Evolutionary conservation across 805 yeast genomes (phyloP), one percentile per base, ranked within the genome.

Genomic region (Nakazawaea holstii): DNA sequence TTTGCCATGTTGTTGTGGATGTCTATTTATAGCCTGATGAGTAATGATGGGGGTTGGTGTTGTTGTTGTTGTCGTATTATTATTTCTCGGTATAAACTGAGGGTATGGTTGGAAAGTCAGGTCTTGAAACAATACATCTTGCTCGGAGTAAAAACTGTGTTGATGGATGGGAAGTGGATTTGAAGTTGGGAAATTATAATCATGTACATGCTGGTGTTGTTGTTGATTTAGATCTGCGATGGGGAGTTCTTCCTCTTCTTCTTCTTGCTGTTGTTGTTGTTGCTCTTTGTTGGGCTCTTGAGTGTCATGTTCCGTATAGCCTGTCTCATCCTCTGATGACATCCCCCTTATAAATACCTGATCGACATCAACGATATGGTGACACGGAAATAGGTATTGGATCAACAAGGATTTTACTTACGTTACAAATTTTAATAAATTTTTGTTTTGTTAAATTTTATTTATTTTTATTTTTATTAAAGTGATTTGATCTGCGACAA

Each of bases 311-410:
- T 10, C 27, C 7, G 31, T 37, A 32, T 35, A 31, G n/a, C n/a
- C 35, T 17, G 14, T 24, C 15, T 44, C 47, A 31, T 44, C 42
- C 26, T 32, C 47, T 27, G 45, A 41, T 32, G 47, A 44, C 47
- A 44, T 44, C 27, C 36, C 47, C 35, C 32, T 24, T 10, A 13
- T 28, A 28, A 26, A 13, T 13, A 7, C 4, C 36, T n/a, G 14
- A 13, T 33, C 36, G 8, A 14, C 36, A 33, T 33, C 36, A 33
- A 33, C 17, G 8, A 33, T 3, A 20, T 20, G 5, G 24, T 3
- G 24, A 20, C 24, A 20, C 24, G n/a, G n/a, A 20, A 20, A 20
- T 20, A 20, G 24, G 5, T 20, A 20, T 20, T 20, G 24, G 24
- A 20, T 20, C 24, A 20, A 20, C 24, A 20, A 20, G 24, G 24